A percentile compares a stretch with the other conserved stretches of the same genome.
These are phyloP conservation scores for Solanum hybrid DNA, from an alignment of 305 asterid genomes.

Conservation along the genomic window DNA sequence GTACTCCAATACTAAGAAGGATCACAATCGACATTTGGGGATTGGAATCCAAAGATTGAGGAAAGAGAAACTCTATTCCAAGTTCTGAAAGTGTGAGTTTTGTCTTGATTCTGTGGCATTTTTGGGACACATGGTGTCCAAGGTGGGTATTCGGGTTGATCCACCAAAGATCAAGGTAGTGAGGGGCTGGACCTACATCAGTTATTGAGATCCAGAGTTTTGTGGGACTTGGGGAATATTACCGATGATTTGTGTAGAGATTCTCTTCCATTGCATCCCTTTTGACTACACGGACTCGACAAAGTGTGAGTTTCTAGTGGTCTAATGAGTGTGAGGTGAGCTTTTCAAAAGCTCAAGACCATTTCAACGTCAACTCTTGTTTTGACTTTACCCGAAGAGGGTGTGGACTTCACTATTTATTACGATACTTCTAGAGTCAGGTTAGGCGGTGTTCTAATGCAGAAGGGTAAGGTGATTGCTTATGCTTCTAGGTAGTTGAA, in stretches of 20 bases:
- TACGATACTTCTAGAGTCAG: not conserved
- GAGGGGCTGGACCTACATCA: not conserved
- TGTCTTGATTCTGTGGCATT: not conserved
- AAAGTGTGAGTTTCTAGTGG: not conserved
- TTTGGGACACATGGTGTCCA: not conserved
- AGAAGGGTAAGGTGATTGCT: not conserved
- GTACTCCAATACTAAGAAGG: not conserved
- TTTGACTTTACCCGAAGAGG: not conserved
- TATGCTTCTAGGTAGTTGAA: not conserved
- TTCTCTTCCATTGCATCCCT: not conserved
- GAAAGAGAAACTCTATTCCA: no score
- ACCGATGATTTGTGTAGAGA: not conserved
- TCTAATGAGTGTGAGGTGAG: not conserved
- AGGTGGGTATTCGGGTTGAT: not conserved
- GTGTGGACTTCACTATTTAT: not conserved
- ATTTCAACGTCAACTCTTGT: not conserved
- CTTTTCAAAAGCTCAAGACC: not conserved
- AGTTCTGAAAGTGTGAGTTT: not conserved
- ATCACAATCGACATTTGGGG: not conserved
- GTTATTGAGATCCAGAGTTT: not conserved
- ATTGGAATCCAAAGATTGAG: not conserved
- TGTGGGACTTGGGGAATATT: not conserved
- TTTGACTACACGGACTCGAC: not conserved
- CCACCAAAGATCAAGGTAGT: not conserved
- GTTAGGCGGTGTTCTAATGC: not conserved